phyloP scores from a whole-genome alignment of 192 early-diverging fungal species.

The Funneliformis mosseae region DNA sequence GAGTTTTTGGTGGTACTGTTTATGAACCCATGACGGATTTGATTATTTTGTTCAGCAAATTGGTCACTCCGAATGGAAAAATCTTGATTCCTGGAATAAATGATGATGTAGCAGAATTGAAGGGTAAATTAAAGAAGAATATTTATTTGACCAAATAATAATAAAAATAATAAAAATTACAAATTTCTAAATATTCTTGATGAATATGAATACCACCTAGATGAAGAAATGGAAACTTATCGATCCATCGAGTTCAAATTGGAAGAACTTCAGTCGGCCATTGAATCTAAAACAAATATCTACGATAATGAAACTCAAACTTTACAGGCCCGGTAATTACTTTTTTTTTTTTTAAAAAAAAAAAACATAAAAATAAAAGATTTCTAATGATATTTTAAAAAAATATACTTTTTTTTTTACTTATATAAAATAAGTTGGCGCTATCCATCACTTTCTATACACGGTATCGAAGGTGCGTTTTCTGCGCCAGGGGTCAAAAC shows the following conservation, averaged over 20 bases:
- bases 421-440: slow-evolving; percentile 66
- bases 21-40: slow-evolving; percentile 99
- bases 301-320: slow-evolving; percentile 73
- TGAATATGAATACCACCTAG: slow-evolving; percentile 43
- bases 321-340: slow-evolving; percentile 71
- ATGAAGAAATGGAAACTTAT: slow-evolving; percentile 81
- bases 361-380: background rate
- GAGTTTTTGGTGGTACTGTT: slow-evolving; percentile 91
- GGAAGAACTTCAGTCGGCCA: slow-evolving; percentile 76
- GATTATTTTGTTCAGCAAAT: slow-evolving; percentile 75
- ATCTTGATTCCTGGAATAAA: slow-evolving; percentile 92
- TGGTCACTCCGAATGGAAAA: slow-evolving; percentile 83
- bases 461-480: slow-evolving; percentile 98
- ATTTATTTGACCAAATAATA: background rate
- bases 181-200: background rate
- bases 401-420: background rate
- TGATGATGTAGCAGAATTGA: slow-evolving; percentile 87
- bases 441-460: slow-evolving; percentile 94
- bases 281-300: slow-evolving; percentile 77
- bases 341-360: too few species aligned
- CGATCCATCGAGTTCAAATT: slow-evolving; percentile 80
- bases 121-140: slow-evolving; percentile 44
- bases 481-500: slow-evolving; percentile 94
- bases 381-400: background rate
- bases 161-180: background rate